Evolutionary conservation across 192 early-diverging fungal species (phyloP), one percentile per base, ranked within the genome.

Genomic region (Paraglomus occultum): DNA sequence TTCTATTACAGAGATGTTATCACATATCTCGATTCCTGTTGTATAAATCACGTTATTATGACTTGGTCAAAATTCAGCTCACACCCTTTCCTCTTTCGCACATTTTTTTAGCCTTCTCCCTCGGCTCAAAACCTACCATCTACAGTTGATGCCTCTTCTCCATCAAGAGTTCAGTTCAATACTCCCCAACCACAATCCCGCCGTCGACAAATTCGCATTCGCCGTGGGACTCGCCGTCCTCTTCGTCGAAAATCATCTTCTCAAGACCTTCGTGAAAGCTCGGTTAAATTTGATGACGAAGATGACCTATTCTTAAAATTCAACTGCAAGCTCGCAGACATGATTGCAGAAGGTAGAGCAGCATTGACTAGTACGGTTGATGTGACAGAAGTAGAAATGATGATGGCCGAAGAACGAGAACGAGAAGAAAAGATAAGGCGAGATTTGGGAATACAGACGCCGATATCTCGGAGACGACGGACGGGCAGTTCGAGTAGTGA

Each of bases 341-440:
- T 70, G 55, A 70, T 70, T 20, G 54, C 55, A 18, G 23, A 59
- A 59, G 67, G 67, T 11, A 58, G 31, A 40, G 67, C 54, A 8
- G 67, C 67, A n/a, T 49, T 70, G 39, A 70, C 54, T 0, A 70
- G 67, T 50, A 48, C 44, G 38, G 67, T 59, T 39, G 46, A 59
- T 47, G n/a, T 70, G 8, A 59, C 55, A 39, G 67, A 70, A 49
- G 55, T 70, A 18, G 67, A 70, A 18, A 59, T 70, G 55, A 48
- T 70, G 10, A 17, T 70, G 3, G 55, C 55, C 9, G 67, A 70
- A 49, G 67, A 58, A 39, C 45, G 15, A 38, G 67, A 70, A 70
- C 54, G 67, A 42, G 67, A 70, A 39, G 55, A 59, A 59, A 44
- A 38, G 12, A 70, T 70, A 7, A 47, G 39, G 67, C 45, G 50